Percentiles rank a stretch among this genome's conserved stretches.
phyloP scores from a whole-genome alignment of 331 rosid genomes.

The Saraca asoca region DNA sequence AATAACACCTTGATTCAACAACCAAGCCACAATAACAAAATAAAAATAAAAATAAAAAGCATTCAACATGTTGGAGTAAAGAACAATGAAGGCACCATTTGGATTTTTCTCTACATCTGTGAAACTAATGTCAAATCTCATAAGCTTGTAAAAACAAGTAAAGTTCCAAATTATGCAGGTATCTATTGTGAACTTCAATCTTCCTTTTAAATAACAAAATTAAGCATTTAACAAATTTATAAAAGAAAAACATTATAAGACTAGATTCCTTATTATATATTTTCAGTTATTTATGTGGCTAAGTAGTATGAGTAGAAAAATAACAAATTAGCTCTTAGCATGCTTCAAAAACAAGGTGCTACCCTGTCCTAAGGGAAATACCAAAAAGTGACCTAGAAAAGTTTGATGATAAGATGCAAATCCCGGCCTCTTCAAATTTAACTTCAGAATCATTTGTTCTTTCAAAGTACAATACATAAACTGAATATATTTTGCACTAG shows the following conservation, averaged over 20 bases:
- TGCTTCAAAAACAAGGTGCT: constrained; percentile 22
- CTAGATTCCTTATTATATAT: neutral
- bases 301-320: neutral
- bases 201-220: too few species aligned
- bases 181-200: too few species aligned
- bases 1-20: too few species aligned
- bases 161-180: too few species aligned
- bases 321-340: neutral
- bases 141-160: too few species aligned
- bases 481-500: constrained; percentile 26
- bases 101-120: too few species aligned
- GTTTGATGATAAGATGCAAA: neutral
- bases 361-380: constrained; percentile 4
- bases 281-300: neutral
- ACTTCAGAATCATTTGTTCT: too few species aligned
- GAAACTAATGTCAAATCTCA: too few species aligned
- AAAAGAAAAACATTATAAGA: constrained; percentile 4
- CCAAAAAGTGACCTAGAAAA: constrained; percentile 20
- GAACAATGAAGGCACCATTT: constrained; percentile 5
- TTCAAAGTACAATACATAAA: too few species aligned
- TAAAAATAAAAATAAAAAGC: too few species aligned
- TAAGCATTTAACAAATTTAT: neutral
- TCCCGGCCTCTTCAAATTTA: constrained; percentile 13
- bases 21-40: too few species aligned
- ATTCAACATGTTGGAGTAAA: neutral